Evolutionary conservation across 805 yeast genomes (phyloP).

Genomic region (Dipodascus albidus): DNA sequence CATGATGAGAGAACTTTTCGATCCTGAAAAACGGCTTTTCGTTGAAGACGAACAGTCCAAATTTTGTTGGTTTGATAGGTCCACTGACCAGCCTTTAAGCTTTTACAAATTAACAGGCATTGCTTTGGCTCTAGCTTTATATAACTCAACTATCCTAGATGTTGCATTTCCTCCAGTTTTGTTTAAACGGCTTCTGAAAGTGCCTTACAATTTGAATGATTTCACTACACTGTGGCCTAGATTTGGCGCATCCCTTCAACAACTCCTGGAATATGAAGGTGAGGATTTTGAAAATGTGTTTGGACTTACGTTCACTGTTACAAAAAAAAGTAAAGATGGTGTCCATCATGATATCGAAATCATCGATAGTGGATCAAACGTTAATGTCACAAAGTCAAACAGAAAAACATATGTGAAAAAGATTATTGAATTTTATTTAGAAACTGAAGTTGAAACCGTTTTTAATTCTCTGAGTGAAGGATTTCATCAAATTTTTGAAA

Average conservation of each 20-base stretch:
- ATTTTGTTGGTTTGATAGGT: conserved; percentile 55
- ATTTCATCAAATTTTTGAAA: conserved; percentile 65
- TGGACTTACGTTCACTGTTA: conserved; percentile 52
- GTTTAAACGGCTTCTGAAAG: conserved; percentile 59
- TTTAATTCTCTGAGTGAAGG: conserved; percentile 56
- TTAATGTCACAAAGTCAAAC: conserved; percentile 48
- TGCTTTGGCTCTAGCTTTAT: conserved; percentile 79
- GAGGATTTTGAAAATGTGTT: conserved; percentile 35
- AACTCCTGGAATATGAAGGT: conserved; percentile 33
- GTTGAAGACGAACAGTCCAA: conserved; percentile 55
- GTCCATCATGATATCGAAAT: conserved; percentile 36
- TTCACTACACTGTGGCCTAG: conserved; percentile 59
- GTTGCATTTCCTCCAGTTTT: conserved; percentile 63
- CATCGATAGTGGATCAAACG: conserved; percentile 43
- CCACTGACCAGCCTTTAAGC: conserved; percentile 10
- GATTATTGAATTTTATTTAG: conserved; percentile 52
- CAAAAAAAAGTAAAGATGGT: conserved; percentile 31
- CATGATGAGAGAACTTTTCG: conserved; percentile 57
- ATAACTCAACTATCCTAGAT: conserved; percentile 80
- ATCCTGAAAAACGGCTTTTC: conserved; percentile 58
- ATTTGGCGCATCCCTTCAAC: conserved; percentile 40
- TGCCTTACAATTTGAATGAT: conserved; percentile 49
- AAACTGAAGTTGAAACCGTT: conserved; percentile 39
- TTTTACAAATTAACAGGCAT: conserved; percentile 71
- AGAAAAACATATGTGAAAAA: conserved; percentile 47